These are phyloP conservation scores for Kluyveromyces marxianus DNA, from an alignment of 1,139 yeast genomes.

Conservation along the genomic window DNA sequence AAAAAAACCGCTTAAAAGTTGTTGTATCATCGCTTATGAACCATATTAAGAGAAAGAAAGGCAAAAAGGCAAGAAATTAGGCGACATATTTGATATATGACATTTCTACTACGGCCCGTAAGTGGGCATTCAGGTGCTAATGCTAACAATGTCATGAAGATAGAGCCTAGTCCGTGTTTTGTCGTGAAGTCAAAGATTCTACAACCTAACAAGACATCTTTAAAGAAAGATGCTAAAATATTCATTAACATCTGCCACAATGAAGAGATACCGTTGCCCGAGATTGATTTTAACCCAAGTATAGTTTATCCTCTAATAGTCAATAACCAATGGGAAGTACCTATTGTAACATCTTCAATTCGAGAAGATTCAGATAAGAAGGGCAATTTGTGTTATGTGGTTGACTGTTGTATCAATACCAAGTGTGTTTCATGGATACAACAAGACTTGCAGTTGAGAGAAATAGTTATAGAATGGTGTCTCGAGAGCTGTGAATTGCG, in stretches of 20 bases:
- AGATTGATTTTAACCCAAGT: slow-evolving; percentile 45
- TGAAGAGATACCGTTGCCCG: slow-evolving; percentile 53
- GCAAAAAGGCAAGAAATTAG: background rate
- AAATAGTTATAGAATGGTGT: slow-evolving; percentile 39
- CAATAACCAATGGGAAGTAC: slow-evolving; percentile 77
- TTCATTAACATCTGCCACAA: slow-evolving; percentile 73
- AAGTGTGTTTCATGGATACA: slow-evolving; percentile 57
- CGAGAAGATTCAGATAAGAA: slow-evolving; percentile 56
- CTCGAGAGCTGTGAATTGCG: slow-evolving; percentile 60
- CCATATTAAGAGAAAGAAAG: background rate
- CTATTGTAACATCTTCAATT: slow-evolving; percentile 58
- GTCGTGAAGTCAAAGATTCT: slow-evolving; percentile 23
- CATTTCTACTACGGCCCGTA: slow-evolving; percentile 3
- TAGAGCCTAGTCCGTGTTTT: slow-evolving; percentile 21
- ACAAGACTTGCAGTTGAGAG: slow-evolving; percentile 36
- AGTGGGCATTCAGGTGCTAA: background rate
- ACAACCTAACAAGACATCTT: slow-evolving; percentile 4
- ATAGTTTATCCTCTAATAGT: slow-evolving; percentile 58
- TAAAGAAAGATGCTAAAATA: slow-evolving; percentile 45
- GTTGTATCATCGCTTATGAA: background rate
- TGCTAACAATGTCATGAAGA: slow-evolving; percentile 8
- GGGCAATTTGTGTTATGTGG: slow-evolving; percentile 55
- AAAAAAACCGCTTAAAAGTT: too few relatives aligned
- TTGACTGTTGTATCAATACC: slow-evolving; percentile 68
- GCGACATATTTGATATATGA: background rate